phyloP scores from a whole-genome alignment of 306 rosid species.

The Pterocarpus macrocarpus region DNA sequence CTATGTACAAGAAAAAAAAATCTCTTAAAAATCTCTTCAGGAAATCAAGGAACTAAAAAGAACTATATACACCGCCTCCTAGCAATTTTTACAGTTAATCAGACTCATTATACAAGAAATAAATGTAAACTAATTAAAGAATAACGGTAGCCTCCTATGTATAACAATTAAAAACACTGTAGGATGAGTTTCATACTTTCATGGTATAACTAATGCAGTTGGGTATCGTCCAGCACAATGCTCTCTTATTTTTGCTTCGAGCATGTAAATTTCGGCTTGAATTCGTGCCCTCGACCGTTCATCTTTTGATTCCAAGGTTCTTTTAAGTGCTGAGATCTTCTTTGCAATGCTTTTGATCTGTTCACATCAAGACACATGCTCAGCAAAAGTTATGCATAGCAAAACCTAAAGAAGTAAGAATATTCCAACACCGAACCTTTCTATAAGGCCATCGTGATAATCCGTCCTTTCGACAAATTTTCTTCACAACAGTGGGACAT shows the following conservation, averaged over 20 bases:
- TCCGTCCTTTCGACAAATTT: conserved; percentile 65
- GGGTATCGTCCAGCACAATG: conserved; percentile 55
- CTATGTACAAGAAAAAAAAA: too few relatives aligned
- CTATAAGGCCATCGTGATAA: conserved; percentile 81
- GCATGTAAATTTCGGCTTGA: conserved; percentile 58
- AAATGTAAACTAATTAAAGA: too few relatives aligned
- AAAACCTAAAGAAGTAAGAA: neutral
- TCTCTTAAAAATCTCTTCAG: too few relatives aligned
- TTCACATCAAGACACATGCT: neutral
- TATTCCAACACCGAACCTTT: conserved; percentile 59
- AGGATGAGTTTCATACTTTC: too few relatives aligned
- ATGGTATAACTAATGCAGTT: conserved; percentile 14
- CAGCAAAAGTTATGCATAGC: neutral
- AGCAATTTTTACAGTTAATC: too few relatives aligned
- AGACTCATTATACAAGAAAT: too few relatives aligned
- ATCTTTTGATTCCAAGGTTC: conserved; percentile 27
- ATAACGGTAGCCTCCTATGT: too few relatives aligned
- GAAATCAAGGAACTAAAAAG: too few relatives aligned
- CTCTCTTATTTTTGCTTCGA: conserved; percentile 45
- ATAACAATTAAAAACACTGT: too few relatives aligned
- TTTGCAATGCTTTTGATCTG: conserved; percentile 63
- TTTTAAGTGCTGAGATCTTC: conserved; percentile 51
- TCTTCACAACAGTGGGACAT: conserved; percentile 76
- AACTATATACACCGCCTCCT: too few relatives aligned
- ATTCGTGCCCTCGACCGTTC: conserved; percentile 47